Base-by-base conservation (phyloP, 1,284 basidiomycete genomes). In the Neotropicomus parvogracilis region DNA sequence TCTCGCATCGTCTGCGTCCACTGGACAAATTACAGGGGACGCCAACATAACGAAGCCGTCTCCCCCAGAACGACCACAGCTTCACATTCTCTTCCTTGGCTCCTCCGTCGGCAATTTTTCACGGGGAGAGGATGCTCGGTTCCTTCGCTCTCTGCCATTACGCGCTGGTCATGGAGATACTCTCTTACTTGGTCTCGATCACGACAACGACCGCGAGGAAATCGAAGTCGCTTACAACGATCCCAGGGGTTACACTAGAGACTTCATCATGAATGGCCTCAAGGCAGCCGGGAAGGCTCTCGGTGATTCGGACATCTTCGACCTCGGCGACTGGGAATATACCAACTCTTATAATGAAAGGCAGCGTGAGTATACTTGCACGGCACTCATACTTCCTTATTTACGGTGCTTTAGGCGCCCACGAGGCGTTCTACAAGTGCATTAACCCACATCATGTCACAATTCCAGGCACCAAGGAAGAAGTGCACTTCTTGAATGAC, bases 61-160 rank as follows among this genome's bases (percentile, higher is more conserved):
- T 14, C 73, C 70, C 0, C 70, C 72, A 10, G 74, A 67, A 31
- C 59, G 63, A 20, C 55, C 63, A 2, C 88, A 88, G 9, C 66
- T 91, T 28, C 91, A 94, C 60, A 71, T 97, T 48, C 72, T 97
- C 50, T 98, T 97, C 75, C 75, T 98, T n/a, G 95, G 95, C 0
- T 95, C 91, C 0, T 93, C 92, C 0, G 71, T 98, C 12, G 95
- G 95, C 12, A 98, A 98, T 72, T 97, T 98, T 66, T 67, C 75
- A n/a, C 81, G 92, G 20, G 73, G 75, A 14, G 85, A 79, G 21
- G 90, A 87, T 7, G 78, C 78, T 1, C 71, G 77, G 0, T 97
- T 99, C 70, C 78, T 99, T 45, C 77, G 77, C 12, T 80, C 81
- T 1, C 74, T 97, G 19, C 91, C 92, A 11, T 75, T 99, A 37